phyloP scores from a whole-genome alignment of 2,329 filamentous ascomycete species.

The Zymoseptoria crescenta region DNA sequence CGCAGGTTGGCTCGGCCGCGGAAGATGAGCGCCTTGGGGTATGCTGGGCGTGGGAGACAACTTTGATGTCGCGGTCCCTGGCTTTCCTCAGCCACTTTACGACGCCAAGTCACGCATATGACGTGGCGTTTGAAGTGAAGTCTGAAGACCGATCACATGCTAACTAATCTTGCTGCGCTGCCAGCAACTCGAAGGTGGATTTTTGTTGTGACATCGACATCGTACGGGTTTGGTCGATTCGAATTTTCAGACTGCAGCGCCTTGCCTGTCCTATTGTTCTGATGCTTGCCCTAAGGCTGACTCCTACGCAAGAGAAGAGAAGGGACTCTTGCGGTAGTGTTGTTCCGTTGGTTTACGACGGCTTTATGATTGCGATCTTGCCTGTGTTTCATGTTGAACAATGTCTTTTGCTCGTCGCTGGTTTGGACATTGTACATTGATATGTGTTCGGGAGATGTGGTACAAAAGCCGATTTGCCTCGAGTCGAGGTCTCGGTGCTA shows the following conservation, averaged over 20 bases:
- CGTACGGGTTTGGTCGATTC: background rate
- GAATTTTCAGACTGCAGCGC: no score
- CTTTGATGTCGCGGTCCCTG: background rate
- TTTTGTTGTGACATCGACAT: no score
- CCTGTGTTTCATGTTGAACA: background rate
- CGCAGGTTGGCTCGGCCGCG: background rate
- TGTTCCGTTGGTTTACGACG: no score
- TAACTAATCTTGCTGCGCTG: no score
- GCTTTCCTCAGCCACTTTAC: background rate
- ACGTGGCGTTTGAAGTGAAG: background rate
- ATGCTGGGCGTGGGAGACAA: background rate
- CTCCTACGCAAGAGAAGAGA: no score
- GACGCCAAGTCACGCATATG: background rate
- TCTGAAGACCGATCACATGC: background rate
- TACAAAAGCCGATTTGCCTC: background rate
- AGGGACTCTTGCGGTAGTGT: no score
- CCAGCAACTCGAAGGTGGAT: no score
- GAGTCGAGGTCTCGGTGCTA: background rate
- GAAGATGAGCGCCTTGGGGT: background rate
- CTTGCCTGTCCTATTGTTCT: no score
- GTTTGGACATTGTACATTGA: background rate
- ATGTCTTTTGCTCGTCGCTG: background rate
- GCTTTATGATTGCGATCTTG: background rate
- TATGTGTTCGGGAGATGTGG: background rate
- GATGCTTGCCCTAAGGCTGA: no score